Percentiles rank a stretch among this genome's conserved stretches.
These are phyloP conservation scores for Trichoderma reesei DNA, from an alignment of 495 filamentous ascomycete genomes.

Conservation along the genomic window DNA sequence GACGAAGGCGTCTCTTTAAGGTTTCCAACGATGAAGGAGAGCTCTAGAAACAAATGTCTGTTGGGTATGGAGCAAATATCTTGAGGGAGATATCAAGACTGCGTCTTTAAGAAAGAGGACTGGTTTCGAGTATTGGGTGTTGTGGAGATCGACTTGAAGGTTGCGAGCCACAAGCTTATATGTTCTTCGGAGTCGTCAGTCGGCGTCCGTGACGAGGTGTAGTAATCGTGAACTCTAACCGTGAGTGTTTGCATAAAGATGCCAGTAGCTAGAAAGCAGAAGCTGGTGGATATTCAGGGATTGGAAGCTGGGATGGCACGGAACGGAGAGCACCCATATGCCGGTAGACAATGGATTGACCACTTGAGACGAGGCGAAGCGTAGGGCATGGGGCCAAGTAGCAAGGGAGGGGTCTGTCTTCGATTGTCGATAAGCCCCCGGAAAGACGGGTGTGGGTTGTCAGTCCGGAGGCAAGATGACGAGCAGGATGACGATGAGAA, in stretches of 20 bases:
- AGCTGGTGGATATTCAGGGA: not conserved
- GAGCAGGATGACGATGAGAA: not conserved
- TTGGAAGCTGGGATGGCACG: not conserved
- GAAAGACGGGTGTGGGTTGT: not conserved
- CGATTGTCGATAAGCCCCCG: not conserved
- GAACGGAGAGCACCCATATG: not conserved
- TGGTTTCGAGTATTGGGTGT: too few species aligned
- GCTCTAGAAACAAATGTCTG: not conserved
- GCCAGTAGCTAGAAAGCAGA: too few species aligned
- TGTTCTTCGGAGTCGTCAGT: too few species aligned
- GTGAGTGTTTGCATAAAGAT: too few species aligned
- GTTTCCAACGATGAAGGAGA: not conserved
- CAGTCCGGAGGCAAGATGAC: not conserved
- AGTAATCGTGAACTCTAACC: too few species aligned
- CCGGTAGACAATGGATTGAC: not conserved
- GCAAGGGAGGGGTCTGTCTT: slow-evolving; percentile 1
- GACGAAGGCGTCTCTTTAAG: slow-evolving; percentile 1
- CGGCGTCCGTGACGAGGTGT: too few species aligned
- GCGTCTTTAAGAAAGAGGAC: too few species aligned
- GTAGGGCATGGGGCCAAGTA: not conserved
- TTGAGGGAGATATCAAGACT: too few species aligned
- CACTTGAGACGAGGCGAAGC: not conserved
- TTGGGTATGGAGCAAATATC: too few species aligned
- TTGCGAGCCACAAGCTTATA: too few species aligned
- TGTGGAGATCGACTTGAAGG: too few species aligned